Percentiles rank a stretch among this genome's conserved stretches.
Evolutionary conservation across 441 rosid genomes (phyloP).

Genomic region (Gossypium schwendimanii): DNA sequence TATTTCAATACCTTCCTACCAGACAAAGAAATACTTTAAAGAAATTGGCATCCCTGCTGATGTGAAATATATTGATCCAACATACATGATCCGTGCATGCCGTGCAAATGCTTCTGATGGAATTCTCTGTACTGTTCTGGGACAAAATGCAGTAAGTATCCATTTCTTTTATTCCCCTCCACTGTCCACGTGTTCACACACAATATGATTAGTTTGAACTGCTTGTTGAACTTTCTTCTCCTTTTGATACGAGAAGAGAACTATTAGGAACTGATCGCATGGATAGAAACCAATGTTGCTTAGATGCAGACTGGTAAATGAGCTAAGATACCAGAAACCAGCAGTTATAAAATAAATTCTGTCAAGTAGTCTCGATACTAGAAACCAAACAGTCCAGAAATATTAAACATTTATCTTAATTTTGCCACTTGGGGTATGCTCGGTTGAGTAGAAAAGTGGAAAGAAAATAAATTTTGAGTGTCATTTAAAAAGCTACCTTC

Average conservation of each 20-base stretch:
- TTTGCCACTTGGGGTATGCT: neutral
- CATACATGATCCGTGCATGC: slow-evolving; percentile 92
- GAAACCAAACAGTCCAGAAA: neutral
- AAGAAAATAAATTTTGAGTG: too few relatives aligned
- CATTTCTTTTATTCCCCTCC: neutral
- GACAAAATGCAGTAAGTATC: slow-evolving; percentile 89
- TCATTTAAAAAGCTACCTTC: neutral
- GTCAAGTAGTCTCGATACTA: neutral
- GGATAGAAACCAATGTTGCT: neutral
- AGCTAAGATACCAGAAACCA: neutral
- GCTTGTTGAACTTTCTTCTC: neutral
- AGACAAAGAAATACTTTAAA: slow-evolving; percentile 75
- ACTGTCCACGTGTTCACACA: neutral
- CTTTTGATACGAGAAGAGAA: neutral
- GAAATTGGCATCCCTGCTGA: slow-evolving; percentile 62
- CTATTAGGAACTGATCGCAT: neutral
- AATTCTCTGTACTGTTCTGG: slow-evolving; percentile 85
- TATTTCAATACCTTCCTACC: slow-evolving; percentile 14
- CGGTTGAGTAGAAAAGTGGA: too few relatives aligned
- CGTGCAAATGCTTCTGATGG: slow-evolving; percentile 99
- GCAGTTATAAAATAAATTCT: neutral
- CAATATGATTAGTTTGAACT: neutral
- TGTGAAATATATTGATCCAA: slow-evolving; percentile 95
- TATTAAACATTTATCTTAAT: neutral
- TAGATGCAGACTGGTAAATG: neutral